phyloP scores from a whole-genome alignment of 495 filamentous ascomycete species.

The Aspergillus affinis region DNA sequence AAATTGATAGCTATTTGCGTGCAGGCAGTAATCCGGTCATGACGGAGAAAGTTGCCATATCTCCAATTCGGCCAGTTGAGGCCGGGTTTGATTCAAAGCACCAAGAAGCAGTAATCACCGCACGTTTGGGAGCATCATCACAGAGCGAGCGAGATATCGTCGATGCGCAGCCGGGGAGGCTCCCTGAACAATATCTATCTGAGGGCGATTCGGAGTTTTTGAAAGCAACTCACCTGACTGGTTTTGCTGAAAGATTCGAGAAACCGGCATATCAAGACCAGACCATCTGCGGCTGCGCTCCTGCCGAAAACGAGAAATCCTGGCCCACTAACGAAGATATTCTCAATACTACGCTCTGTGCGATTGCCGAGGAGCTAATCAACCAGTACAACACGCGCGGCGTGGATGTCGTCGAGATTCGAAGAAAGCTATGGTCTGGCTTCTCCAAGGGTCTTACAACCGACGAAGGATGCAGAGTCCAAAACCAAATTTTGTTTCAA shows the following conservation, averaged over 20 bases:
- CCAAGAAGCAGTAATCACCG: background rate
- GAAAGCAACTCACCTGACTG: too few relatives aligned
- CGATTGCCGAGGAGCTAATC: conserved; percentile 41
- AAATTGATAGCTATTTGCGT: conserved; percentile 34
- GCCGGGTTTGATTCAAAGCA: background rate
- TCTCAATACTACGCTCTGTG: conserved; percentile 43
- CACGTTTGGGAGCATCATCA: too few relatives aligned
- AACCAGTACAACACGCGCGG: conserved; percentile 41
- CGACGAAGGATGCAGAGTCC: conserved; percentile 43
- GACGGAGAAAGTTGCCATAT: conserved; percentile 41
- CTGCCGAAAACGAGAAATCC: conserved; percentile 14
- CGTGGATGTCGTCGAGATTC: conserved; percentile 37
- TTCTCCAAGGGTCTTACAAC: conserved; percentile 29
- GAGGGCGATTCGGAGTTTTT: background rate
- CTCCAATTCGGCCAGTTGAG: conserved; percentile 24
- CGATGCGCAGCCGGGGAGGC: too few relatives aligned
- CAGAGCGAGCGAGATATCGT: too few relatives aligned
- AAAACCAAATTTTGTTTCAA: conserved; percentile 44
- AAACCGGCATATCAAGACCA: conserved; percentile 9
- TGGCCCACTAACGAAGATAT: conserved; percentile 27
- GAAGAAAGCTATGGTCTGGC: conserved; percentile 35
- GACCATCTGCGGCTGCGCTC: conserved; percentile 31
- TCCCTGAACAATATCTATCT: too few relatives aligned
- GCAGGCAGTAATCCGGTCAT: conserved; percentile 18
- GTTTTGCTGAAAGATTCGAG: background rate